Evolutionary conservation across 768 basidiomycete species (phyloP).

Genomic region (Boletus insuetus): DNA sequence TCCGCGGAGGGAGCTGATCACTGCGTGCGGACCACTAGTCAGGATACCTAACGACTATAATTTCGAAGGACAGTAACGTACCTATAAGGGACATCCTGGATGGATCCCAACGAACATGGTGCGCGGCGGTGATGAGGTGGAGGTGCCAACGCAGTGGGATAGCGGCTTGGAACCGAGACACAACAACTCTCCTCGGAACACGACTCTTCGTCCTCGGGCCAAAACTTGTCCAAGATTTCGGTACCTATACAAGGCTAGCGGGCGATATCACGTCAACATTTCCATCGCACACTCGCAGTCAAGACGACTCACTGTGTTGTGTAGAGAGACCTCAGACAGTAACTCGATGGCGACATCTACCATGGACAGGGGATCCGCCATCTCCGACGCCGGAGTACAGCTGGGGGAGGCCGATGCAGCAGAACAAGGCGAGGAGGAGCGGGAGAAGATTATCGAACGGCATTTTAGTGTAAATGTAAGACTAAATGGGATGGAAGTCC

Average conservation of each 20-base stretch:
- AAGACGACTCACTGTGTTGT: conserved; percentile 12
- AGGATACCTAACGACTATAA: background rate
- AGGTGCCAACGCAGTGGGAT: conserved; percentile 24
- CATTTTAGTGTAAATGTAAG: conserved; percentile 19
- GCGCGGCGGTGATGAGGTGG: conserved; percentile 30
- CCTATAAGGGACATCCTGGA: conserved; percentile 14
- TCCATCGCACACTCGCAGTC: background rate
- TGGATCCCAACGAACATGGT: conserved; percentile 11
- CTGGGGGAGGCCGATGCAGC: conserved; percentile 6
- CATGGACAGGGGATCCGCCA: conserved; percentile 21
- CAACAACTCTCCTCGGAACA: conserved; percentile 20
- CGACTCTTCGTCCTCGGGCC: conserved; percentile 29
- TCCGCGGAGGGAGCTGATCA: conserved; percentile 16
- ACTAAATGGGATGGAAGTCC: conserved; percentile 21
- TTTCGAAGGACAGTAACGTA: background rate
- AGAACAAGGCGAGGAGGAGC: conserved; percentile 4
- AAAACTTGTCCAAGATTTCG: conserved; percentile 31
- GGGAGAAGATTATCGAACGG: conserved; percentile 26
- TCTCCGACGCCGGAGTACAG: conserved; percentile 16
- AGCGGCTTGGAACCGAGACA: conserved; percentile 4
- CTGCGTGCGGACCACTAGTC: conserved; percentile 7
- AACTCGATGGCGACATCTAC: background rate
- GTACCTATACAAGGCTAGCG: conserved; percentile 25
- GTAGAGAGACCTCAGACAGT: conserved; percentile 1
- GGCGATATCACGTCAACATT: conserved; percentile 8